These are phyloP conservation scores for Triangularia setosa DNA, from an alignment of 2,329 filamentous ascomycete species.

Conservation along the genomic window DNA sequence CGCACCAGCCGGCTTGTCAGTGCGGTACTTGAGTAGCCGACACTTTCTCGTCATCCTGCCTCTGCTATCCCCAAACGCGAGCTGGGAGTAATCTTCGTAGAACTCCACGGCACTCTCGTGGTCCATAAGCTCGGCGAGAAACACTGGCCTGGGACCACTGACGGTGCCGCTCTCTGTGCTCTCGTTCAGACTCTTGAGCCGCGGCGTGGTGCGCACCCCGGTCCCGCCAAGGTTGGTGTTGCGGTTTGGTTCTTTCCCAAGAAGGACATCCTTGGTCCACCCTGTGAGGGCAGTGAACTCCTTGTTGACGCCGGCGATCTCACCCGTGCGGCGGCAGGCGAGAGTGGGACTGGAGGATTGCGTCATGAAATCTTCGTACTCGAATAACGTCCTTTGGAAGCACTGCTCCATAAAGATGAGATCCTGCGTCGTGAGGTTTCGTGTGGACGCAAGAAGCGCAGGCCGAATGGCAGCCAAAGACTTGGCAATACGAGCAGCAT, in stretches of 20 bases:
- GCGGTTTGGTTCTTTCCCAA: conserved; percentile 81
- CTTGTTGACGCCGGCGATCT: conserved; percentile 92
- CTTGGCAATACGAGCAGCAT: conserved; percentile 78
- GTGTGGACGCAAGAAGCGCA: conserved; percentile 87
- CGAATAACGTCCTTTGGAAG: conserved; percentile 86
- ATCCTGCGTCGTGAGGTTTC: conserved; percentile 82
- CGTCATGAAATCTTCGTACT: conserved; percentile 90
- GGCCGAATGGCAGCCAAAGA: conserved; percentile 85
- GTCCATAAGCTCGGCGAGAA: conserved; percentile 87
- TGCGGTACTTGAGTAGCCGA: conserved; percentile 85
- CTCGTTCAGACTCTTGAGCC: conserved; percentile 42
- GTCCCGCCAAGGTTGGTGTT: conserved; percentile 73
- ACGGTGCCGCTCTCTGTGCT: conserved; percentile 26
- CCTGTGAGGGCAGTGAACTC: conserved; percentile 95
- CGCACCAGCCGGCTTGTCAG: conserved; percentile 49
- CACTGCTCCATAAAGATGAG: conserved; percentile 97
- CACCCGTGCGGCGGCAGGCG: conserved; percentile 85
- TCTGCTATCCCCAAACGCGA: conserved; percentile 87
- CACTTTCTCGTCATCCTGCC: conserved; percentile 81
- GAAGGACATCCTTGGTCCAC: conserved; percentile 84
- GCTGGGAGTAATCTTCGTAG: conserved; percentile 89
- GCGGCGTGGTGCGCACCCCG: conserved; percentile 49
- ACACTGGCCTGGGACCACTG: conserved; percentile 67
- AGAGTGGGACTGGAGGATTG: conserved; percentile 86
- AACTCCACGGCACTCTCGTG: conserved; percentile 92